phyloP scores from a whole-genome alignment of 1,284 basidiomycete genomes.

The Malassezia cuniculi region DNA sequence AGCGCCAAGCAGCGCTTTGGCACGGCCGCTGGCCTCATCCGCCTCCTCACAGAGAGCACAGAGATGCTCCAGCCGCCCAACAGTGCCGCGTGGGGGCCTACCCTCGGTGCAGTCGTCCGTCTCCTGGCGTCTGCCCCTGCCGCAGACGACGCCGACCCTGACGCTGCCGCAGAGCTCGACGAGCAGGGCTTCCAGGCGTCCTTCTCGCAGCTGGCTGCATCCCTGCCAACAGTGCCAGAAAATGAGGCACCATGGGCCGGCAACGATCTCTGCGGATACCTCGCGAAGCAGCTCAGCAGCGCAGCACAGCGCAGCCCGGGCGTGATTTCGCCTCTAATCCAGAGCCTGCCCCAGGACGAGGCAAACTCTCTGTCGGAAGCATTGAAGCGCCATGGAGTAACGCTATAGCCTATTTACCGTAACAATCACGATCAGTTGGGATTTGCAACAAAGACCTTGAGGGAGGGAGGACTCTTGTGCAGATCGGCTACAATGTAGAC shows the following conservation, averaged over 20 bases:
- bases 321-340: not conserved
- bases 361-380: conserved; percentile 3
- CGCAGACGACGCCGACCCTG: conserved; percentile 50
- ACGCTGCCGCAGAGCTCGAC: conserved; percentile 66
- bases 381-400: conserved; percentile 2
- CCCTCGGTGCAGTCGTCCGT: conserved; percentile 51
- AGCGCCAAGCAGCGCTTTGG: conserved; percentile 70
- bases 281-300: conserved; percentile 17
- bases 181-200: conserved; percentile 83
- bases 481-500: conserved; percentile 38
- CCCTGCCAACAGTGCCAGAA: conserved; percentile 48
- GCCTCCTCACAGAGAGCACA: conserved; percentile 62
- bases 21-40: conserved; percentile 67
- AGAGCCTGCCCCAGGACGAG: not conserved
- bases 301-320: conserved; percentile 1
- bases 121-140: conserved; percentile 58
- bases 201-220: conserved; percentile 79
- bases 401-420: too few relatives aligned
- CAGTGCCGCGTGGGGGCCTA: conserved; percentile 30
- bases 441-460: conserved; percentile 24
- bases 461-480: conserved; percentile 36
- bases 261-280: conserved; percentile 46
- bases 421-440: not conserved
- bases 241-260: conserved; percentile 43
- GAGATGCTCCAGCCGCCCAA: conserved; percentile 57